Evolutionary conservation across 2,329 filamentous ascomycete genomes (phyloP), one percentile per base, ranked within the genome.

Genomic region (Drechslera avenae): DNA sequence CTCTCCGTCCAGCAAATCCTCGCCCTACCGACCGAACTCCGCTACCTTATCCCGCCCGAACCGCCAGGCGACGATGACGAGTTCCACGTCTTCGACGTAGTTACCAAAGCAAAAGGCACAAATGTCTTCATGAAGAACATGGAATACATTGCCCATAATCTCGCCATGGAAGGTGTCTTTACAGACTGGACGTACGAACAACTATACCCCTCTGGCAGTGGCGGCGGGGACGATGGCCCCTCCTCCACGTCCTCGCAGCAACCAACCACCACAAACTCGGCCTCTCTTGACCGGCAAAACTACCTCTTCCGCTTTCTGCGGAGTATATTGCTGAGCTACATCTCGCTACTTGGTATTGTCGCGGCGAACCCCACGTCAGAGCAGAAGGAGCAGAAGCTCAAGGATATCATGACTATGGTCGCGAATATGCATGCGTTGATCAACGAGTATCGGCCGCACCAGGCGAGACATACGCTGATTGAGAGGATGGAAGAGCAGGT

Each of bases 401-500:
- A 85, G 36, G 88, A 97, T 71, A 75, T 99, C 26, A 83, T 88
- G 64, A 91, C 87, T 13, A 77, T 97, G 21, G 87, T 96, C 57
- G 86, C 93, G 72, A 97, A 97, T 72, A 88, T 95, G 67, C 91
- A 97, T 74, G 90, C 95, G 67, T 82, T 96, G 46, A 85, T 97
- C 59, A 99, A 99, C 73, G 87, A 96, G 73, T 97, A 96, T 75
- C 83, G 93, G 26, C 92, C 92, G 8, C 92, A 97, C 71, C 93
- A 97, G 76, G 91, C 92, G 18, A 79, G 93, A 36, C 92, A 97
- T 76, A 91, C 87, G 21, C 79, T 96, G 50, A 96, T 96, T 26
- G 76, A 87, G 60, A 83, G 93, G 78, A 91, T 97, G 88, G 89
- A 96, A 74, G 87, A 89, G 60, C 88, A 93, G 66, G 76, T 96